Conservation (phyloP, 83 land plant species). For the Thuja plicata region DNA sequence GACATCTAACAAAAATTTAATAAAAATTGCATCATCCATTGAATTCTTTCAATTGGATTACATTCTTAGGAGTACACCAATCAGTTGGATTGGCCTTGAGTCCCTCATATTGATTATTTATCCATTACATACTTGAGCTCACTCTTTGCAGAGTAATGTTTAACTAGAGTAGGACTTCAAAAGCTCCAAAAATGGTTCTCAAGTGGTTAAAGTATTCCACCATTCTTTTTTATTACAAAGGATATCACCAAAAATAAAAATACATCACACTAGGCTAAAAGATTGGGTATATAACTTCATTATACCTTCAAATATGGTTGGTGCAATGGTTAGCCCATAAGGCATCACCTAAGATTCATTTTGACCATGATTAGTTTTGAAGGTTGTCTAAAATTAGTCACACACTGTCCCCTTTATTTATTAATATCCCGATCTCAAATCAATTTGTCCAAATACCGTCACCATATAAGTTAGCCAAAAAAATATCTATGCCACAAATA, state of each 20-base stretch:
- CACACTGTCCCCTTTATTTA: not conserved
- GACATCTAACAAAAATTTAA: not conserved
- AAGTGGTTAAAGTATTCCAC: not conserved
- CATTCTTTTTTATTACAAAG: not conserved
- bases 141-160: not conserved
- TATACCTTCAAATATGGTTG: not conserved
- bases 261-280: not conserved
- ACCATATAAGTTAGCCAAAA: not conserved
- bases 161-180: not conserved
- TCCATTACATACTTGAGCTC: not conserved
- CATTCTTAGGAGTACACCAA: not conserved
- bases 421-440: too few relatives aligned
- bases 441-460: too few relatives aligned
- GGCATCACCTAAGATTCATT: not conserved
- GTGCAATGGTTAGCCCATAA: not conserved
- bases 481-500: not conserved
- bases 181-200: too few relatives aligned
- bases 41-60: not conserved
- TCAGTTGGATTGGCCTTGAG: not conserved
- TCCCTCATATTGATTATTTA: not conserved
- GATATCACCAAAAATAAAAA: not conserved
- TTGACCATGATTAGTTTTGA: not conserved
- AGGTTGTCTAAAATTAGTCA: not conserved
- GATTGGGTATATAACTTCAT: not conserved
- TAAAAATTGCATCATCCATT: not conserved